Percentiles rank a stretch among this genome's conserved stretches.
phyloP scores from a whole-genome alignment of 257 asterid genomes.

The Rehmannia glutinosa region DNA sequence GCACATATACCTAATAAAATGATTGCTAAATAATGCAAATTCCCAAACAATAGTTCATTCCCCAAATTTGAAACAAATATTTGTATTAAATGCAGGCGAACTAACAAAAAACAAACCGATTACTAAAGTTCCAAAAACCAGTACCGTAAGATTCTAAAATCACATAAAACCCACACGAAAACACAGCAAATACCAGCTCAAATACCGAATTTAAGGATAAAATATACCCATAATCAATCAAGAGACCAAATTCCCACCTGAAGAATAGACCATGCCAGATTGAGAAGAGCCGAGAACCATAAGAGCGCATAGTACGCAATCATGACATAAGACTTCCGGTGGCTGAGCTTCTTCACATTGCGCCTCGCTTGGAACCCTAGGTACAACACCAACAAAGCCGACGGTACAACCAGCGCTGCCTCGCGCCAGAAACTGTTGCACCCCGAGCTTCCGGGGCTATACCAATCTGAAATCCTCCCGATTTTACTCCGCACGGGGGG shows the following conservation, averaged over 20 bases:
- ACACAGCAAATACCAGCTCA: constrained; percentile 7
- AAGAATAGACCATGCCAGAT: constrained; percentile 74
- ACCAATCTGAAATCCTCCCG: constrained; percentile 27
- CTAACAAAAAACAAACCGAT: background rate
- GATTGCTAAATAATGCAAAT: background rate
- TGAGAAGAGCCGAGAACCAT: constrained; percentile 73
- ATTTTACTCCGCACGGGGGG: constrained; percentile 21
- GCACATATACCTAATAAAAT: background rate
- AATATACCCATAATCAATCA: background rate
- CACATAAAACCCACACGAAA: background rate
- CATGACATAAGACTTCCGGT: constrained; percentile 71
- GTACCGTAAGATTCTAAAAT: background rate
- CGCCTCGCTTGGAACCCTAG: constrained; percentile 73
- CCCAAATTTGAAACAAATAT: background rate
- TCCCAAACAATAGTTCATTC: background rate
- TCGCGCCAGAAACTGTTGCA: constrained; percentile 81
- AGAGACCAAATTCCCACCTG: constrained; percentile 48
- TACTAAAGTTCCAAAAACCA: background rate
- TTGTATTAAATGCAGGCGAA: background rate
- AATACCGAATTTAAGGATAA: background rate
- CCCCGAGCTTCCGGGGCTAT: constrained; percentile 28
- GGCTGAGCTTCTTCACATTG: constrained; percentile 69
- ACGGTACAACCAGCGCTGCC: constrained; percentile 67
- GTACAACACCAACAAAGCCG: constrained; percentile 67
- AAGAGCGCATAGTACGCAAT: constrained; percentile 76